phyloP scores from a whole-genome alignment of 768 basidiomycete species.

The Melanogaster broomeanus region DNA sequence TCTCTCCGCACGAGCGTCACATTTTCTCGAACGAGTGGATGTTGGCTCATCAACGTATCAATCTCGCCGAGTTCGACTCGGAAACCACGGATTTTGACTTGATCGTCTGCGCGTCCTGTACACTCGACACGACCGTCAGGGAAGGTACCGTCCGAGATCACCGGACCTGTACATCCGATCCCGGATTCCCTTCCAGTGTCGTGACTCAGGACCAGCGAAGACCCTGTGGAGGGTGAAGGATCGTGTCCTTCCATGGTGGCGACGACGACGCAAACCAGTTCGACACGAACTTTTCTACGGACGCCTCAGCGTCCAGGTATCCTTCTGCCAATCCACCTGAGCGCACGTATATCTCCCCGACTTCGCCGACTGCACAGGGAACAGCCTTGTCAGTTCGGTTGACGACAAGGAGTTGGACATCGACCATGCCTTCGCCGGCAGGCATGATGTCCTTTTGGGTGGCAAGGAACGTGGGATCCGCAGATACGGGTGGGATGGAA shows the following conservation, averaged over 20 bases:
- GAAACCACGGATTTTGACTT: constrained; percentile 99
- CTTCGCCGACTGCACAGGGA: constrained; percentile 92
- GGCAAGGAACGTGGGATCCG: constrained; percentile 87
- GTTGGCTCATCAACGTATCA: constrained; percentile 92
- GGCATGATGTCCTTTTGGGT: constrained; percentile 98
- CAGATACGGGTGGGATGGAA: constrained; percentile 79
- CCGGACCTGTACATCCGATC: constrained; percentile 98
- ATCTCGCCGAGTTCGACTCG: constrained; percentile 98
- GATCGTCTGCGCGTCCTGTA: constrained; percentile 95
- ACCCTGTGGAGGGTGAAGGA: constrained; percentile 57
- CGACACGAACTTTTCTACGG: constrained; percentile 85
- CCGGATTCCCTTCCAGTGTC: constrained; percentile 91
- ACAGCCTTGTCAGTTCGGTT: constrained; percentile 85
- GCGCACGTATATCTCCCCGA: constrained; percentile 98
- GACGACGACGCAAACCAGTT: constrained; percentile 82
- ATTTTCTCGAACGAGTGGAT: constrained; percentile 94
- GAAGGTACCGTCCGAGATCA: constrained; percentile 92
- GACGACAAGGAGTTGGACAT: constrained; percentile 95
- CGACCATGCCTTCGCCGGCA: constrained; percentile 95
- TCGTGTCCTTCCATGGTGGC: constrained; percentile 64
- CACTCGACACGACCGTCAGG: constrained; percentile 94
- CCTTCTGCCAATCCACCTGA: constrained; percentile 96
- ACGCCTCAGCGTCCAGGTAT: constrained; percentile 83
- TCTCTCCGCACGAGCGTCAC: constrained; percentile 95
- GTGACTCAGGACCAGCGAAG: constrained; percentile 71